Percentiles rank a stretch among this genome's conserved stretches.
These are phyloP conservation scores for Fragaria vesca DNA, from an alignment of 306 rosid species.

Conservation along the genomic window DNA sequence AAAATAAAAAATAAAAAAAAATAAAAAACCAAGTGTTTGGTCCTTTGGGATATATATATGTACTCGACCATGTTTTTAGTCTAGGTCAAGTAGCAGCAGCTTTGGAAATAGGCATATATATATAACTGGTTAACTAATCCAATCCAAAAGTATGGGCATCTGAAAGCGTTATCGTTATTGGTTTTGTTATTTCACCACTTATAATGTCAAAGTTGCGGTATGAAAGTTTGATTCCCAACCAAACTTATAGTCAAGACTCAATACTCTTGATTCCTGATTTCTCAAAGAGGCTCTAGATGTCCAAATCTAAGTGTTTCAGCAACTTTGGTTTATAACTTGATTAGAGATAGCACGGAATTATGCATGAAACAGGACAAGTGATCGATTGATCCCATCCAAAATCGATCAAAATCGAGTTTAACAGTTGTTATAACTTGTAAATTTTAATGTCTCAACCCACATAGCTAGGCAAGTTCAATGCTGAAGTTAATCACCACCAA, in stretches of 20 bases:
- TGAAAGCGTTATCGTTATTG: constrained; percentile 15
- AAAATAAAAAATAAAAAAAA: too few relatives aligned
- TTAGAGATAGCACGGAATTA: too few relatives aligned
- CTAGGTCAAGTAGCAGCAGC: neutral
- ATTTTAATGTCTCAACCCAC: neutral
- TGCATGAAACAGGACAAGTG: neutral
- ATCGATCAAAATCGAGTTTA: neutral
- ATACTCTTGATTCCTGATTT: neutral
- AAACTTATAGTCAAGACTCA: constrained; percentile 7
- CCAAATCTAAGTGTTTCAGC: neutral
- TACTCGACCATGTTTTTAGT: neutral
- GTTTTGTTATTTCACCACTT: constrained; percentile 8
- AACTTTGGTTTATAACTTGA: too few relatives aligned
- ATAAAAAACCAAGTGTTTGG: neutral
- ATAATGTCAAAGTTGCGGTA: constrained; percentile 28
- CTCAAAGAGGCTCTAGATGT: too few relatives aligned
- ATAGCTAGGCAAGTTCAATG: neutral
- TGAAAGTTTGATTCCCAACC: constrained; percentile 27
- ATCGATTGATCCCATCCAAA: neutral
- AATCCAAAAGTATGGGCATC: constrained; percentile 5
- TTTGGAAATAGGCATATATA: constrained; percentile 16
- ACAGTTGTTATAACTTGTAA: neutral
- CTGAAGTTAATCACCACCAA: neutral
- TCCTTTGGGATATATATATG: neutral
- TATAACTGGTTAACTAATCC: constrained; percentile 6